A percentile compares a stretch with the other conserved stretches of the same genome.
Evolutionary conservation across 306 rosid species (phyloP).

Genomic region (Lablab purpureus): DNA sequence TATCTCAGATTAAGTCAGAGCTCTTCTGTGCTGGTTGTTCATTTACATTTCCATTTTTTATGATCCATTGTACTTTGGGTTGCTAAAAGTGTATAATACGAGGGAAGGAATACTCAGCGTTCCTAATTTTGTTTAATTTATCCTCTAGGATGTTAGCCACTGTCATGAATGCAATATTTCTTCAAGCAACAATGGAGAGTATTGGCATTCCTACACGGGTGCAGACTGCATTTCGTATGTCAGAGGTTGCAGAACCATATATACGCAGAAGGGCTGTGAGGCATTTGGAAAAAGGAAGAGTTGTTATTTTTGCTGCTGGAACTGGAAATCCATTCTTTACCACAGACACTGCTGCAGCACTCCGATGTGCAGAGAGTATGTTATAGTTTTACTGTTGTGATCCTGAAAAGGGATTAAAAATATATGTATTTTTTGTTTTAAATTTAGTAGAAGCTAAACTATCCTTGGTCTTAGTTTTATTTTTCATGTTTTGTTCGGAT

Average conservation of each 20-base stretch:
- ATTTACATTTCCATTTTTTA: conserved; percentile 4
- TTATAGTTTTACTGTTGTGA: background rate
- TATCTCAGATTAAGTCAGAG: conserved; percentile 10
- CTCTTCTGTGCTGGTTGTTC: background rate
- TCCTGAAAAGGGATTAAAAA: background rate
- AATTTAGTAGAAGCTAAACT: too few species aligned
- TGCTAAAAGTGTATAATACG: background rate
- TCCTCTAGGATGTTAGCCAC: conserved; percentile 92
- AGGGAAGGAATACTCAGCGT: background rate
- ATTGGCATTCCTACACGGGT: conserved; percentile 97
- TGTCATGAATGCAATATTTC: conserved; percentile 97
- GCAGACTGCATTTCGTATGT: conserved; percentile 98
- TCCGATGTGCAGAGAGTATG: conserved; percentile 97
- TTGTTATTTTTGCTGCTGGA: conserved; percentile 98
- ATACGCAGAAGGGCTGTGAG: conserved; percentile 96
- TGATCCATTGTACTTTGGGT: background rate
- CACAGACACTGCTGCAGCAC: conserved; percentile 97
- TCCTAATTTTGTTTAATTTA: conserved; percentile 23
- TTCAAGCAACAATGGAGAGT: conserved; percentile 99
- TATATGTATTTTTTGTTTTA: too few species aligned
- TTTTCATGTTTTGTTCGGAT: too few species aligned
- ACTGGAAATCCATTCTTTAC: conserved; percentile 98
- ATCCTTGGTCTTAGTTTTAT: too few species aligned
- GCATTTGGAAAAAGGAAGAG: conserved; percentile 97
- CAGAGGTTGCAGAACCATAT: conserved; percentile 98